A percentile compares a stretch with the other conserved stretches of the same genome.
Evolutionary conservation across 108 stramenopile genomes (phyloP).

Genomic region (Nitzschia sp.): DNA sequence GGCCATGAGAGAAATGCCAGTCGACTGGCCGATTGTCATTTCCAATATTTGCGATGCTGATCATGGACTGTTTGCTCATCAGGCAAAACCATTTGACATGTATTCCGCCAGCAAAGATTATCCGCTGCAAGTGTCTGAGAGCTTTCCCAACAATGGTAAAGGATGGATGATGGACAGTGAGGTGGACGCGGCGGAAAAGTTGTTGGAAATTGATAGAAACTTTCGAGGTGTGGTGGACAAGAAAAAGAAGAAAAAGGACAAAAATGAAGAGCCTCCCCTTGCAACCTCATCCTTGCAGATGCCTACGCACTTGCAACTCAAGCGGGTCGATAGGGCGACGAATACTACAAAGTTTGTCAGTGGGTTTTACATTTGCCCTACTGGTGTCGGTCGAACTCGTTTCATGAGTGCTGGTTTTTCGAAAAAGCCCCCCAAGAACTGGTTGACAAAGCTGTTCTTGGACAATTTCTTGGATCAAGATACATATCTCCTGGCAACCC

Average conservation of each 20-base stretch:
- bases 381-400: constrained; percentile 52
- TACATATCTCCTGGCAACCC: constrained; percentile 61
- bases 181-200: constrained; percentile 50
- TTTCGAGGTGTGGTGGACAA: constrained; percentile 13
- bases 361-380: constrained; percentile 63
- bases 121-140: constrained; percentile 36
- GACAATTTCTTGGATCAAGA: constrained; percentile 79
- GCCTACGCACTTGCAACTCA: constrained; percentile 37
- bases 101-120: constrained; percentile 46
- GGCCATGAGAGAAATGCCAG: constrained; percentile 64
- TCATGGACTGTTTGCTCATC: constrained; percentile 76
- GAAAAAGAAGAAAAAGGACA: constrained; percentile 7
- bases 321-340: constrained; percentile 38
- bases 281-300: constrained; percentile 50
- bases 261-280: not conserved
- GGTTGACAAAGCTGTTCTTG: constrained; percentile 45
- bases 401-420: constrained; percentile 56
- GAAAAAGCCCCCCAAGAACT: constrained; percentile 44
- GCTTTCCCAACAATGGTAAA: constrained; percentile 29
- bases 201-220: constrained; percentile 36
- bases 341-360: constrained; percentile 43
- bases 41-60: constrained; percentile 75
- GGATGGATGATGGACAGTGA: constrained; percentile 43
- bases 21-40: constrained; percentile 68
- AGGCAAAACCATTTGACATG: constrained; percentile 53